Percentiles rank a stretch among this genome's conserved stretches.
These are phyloP conservation scores for Candida dajiaensis DNA, from an alignment of 805 yeast species.

Conservation along the genomic window DNA sequence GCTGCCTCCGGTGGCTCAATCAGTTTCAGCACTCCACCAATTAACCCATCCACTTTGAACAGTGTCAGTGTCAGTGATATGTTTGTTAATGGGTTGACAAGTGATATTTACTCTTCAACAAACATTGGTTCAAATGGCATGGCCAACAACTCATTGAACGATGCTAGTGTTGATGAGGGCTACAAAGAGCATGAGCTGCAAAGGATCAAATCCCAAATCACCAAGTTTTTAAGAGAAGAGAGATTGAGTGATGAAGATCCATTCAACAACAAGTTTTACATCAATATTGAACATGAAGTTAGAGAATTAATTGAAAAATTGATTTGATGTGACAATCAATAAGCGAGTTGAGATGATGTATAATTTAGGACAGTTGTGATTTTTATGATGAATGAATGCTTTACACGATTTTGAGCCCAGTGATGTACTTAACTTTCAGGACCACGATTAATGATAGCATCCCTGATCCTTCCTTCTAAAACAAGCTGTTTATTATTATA, in stretches of 20 bases:
- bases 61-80: constrained; percentile 23
- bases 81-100: constrained; percentile 22
- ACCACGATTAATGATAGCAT: too few species aligned
- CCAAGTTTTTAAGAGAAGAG: constrained; percentile 24
- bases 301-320: constrained; percentile 24
- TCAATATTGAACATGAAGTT: constrained; percentile 23
- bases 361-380: neutral
- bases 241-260: constrained; percentile 25
- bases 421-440: too few species aligned
- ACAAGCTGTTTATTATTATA: too few species aligned
- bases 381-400: neutral
- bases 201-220: constrained; percentile 24
- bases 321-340: constrained; percentile 4
- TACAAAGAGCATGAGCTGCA: constrained; percentile 24
- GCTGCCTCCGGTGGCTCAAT: constrained; percentile 17
- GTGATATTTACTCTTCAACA: constrained; percentile 9
- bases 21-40: constrained; percentile 13
- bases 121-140: neutral
- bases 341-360: neutral
- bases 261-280: constrained; percentile 24
- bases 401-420: too few species aligned
- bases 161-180: constrained; percentile 18
- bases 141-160: constrained; percentile 2
- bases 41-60: constrained; percentile 10
- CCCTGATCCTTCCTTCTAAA: too few species aligned